Base-by-base conservation (phyloP, 2,329 filamentous ascomycete species). In the Arthrinium puccinioides region DNA sequence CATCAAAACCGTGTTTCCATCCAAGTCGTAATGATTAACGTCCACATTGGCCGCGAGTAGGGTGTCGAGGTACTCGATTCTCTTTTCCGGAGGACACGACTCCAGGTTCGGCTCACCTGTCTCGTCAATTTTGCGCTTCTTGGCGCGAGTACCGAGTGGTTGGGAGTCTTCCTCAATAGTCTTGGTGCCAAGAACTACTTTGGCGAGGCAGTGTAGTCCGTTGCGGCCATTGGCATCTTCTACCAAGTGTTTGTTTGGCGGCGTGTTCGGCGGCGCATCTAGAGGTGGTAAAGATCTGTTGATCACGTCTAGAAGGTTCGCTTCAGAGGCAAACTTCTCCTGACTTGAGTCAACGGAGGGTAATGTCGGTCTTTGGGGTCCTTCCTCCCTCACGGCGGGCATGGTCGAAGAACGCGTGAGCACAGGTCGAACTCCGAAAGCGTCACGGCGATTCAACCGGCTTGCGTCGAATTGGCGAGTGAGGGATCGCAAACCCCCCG, bases 151-250 rank as follows among this genome's bases (percentile, higher is more conserved):
- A 29, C 42, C 43, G 25, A 42, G 46, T 32, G 37, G 43, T 15
- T 41, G 42, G 21, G 52, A 47, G 13, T 53, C 51, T 10, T 47
- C 41, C 19, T 46, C 45, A 9, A 52, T 44, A 2, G 56, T 46
- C 10, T 45, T 46, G 7, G 54, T 53, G 37, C 57, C 54, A 15
- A 76, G 54, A n/a, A 66, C 65, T 6, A 68, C 71, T 41, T 69
- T 66, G 3, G 74, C 74, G n/a, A 79, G 65, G 42, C 72, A 76
- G 45, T 79, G 74, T 13, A 79, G 59, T 8, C 67, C 73, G 42
- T 79, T 79, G 16, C 72, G 67, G 5, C 74, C 74, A 5, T 65
- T 52, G 2, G 53, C 26, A 44, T 72, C 67, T 43, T 70, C 66
- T 13, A 51, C 37, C 6, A 28, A 49, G 13, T 44, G 50, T 32